Evolutionary conservation across 176 grass and related monocot genomes (phyloP).

Genomic region (Aegilops sharonensis): DNA sequence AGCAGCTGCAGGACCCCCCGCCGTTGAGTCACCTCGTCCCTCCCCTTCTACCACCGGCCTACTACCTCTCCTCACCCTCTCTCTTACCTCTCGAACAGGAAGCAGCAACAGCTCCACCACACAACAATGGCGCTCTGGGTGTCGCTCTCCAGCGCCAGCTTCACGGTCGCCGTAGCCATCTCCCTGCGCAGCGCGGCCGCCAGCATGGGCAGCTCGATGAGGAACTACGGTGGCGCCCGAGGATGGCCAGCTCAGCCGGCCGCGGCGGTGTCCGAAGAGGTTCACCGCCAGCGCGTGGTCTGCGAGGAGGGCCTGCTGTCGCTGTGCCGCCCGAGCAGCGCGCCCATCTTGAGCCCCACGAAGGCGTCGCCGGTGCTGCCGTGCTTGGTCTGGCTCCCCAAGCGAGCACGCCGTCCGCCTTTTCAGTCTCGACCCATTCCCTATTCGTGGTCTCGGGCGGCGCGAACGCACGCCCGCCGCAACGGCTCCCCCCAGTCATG

Average conservation of each 20-base stretch:
- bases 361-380: background rate
- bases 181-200: constrained; percentile 72
- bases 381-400: constrained; percentile 36
- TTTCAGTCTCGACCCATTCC: too few species aligned
- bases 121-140: constrained; percentile 28
- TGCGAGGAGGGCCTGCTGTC: constrained; percentile 35
- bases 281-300: constrained; percentile 71
- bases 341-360: constrained; percentile 68
- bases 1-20: too few species aligned
- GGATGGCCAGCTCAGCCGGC: constrained; percentile 49
- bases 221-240: constrained; percentile 69
- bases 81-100: too few species aligned
- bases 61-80: too few species aligned
- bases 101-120: too few species aligned
- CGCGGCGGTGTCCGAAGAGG: constrained; percentile 75
- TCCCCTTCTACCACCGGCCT: too few species aligned
- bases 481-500: too few species aligned
- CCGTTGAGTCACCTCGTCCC: too few species aligned
- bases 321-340: constrained; percentile 47
- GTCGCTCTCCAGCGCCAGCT: constrained; percentile 83
- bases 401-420: too few species aligned
- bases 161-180: constrained; percentile 64
- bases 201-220: constrained; percentile 88
- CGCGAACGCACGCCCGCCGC: too few species aligned
- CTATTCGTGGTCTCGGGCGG: too few species aligned